A percentile compares a stretch with the other conserved stretches of the same genome.
Evolutionary conservation across 1,284 basidiomycete genomes (phyloP).

Genomic region (Clitocybe nebularis): DNA sequence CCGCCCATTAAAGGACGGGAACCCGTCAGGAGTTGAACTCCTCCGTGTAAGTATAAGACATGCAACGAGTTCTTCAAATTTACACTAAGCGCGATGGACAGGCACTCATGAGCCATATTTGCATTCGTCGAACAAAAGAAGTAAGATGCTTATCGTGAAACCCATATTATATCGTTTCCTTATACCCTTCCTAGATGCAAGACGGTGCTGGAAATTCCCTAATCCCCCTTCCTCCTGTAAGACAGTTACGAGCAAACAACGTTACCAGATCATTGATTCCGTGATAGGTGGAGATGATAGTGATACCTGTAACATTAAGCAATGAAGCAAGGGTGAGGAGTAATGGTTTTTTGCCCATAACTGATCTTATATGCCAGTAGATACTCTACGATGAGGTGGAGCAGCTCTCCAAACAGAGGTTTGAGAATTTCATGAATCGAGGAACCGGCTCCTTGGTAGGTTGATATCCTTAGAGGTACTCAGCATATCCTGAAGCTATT

Average conservation of each 20-base stretch:
- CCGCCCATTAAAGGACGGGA: conserved; percentile 67
- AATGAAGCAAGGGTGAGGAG: conserved; percentile 59
- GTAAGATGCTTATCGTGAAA: conserved; percentile 30
- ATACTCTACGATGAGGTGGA: conserved; percentile 75
- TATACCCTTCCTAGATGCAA: too few relatives aligned
- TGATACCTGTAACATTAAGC: conserved; percentile 66
- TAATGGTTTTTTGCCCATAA: not conserved
- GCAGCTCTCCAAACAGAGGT: conserved; percentile 54
- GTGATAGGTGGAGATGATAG: conserved; percentile 64
- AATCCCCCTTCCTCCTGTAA: conserved; percentile 73
- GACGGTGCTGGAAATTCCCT: conserved; percentile 70
- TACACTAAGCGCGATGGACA: too few relatives aligned
- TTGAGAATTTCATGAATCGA: conserved; percentile 55
- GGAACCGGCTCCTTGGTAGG: conserved; percentile 37
- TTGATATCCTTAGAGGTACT: not conserved
- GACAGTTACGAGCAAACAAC: conserved; percentile 12
- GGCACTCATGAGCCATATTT: conserved; percentile 81
- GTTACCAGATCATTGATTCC: not conserved
- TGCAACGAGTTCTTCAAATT: not conserved
- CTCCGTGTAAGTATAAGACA: conserved; percentile 52
- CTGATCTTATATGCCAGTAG: conserved; percentile 27
- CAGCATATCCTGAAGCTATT: conserved; percentile 1
- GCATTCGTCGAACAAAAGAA: conserved; percentile 86
- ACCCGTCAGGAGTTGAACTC: conserved; percentile 62
- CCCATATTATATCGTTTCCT: too few relatives aligned